phyloP scores from a whole-genome alignment of 768 basidiomycete species.

The Pseudohyphozyma bogoriensis region DNA sequence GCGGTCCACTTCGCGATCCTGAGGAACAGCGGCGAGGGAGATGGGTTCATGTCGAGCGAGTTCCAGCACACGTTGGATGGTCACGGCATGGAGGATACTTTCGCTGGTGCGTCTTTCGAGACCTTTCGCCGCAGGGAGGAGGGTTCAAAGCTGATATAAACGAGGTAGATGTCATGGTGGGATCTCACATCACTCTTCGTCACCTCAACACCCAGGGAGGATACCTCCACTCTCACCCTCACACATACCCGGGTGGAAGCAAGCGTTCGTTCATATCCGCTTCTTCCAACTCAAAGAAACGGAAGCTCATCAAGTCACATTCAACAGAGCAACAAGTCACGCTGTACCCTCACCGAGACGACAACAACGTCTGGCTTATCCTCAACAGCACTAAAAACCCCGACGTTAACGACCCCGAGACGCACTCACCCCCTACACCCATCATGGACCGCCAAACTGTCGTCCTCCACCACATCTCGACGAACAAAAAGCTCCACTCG shows the following conservation, averaged over 20 bases:
- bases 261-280: conserved; percentile 54
- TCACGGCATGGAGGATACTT: conserved; percentile 84
- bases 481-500: conserved; percentile 81
- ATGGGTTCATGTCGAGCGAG: conserved; percentile 98
- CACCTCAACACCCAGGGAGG: conserved; percentile 97
- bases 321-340: conserved; percentile 88
- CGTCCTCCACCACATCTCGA: conserved; percentile 67
- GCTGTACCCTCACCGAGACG: conserved; percentile 95
- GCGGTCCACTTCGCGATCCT: conserved; percentile 85
- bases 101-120: conserved; percentile 52
- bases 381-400: conserved; percentile 53
- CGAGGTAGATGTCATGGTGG: conserved; percentile 68
- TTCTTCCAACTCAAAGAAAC: background rate
- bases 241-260: conserved; percentile 80
- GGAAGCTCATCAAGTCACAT: background rate
- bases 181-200: conserved; percentile 69
- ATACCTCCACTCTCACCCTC: conserved; percentile 90
- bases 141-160: conserved; percentile 1
- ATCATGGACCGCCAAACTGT: conserved; percentile 59
- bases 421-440: conserved; percentile 46
- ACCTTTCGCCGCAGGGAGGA: background rate
- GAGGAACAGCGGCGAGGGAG: conserved; percentile 84
- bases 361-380: conserved; percentile 88
- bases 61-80: conserved; percentile 93
- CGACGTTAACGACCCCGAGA: conserved; percentile 22